Base-by-base conservation (phyloP, 2,329 filamentous ascomycete genomes). In the Calonectria henricotiae region DNA sequence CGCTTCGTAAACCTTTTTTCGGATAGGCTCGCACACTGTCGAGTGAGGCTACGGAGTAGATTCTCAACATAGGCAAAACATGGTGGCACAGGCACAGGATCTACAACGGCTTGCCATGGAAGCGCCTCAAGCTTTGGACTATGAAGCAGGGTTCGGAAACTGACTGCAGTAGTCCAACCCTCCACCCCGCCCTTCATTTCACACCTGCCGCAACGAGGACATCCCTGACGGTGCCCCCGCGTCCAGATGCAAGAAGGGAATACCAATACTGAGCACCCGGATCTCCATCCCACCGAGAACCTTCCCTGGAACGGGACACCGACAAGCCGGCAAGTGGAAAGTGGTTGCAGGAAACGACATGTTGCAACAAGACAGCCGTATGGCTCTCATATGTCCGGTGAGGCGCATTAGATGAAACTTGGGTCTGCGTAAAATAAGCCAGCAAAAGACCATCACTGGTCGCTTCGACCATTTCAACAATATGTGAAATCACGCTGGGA, bases 21-120 rank as follows among this genome's bases (percentile, higher is more conserved):
- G 25, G n/a, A 58, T 25, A 37, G n/a, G 27, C 20, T 67, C 61
- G 35, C 51, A 39, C 54, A 37, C 46, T 51, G 43, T 63, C 67
- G 51, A 58, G 65, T 64, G 6, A 69, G 69, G 67, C 69, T 47
- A 20, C 27, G 27, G 27, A 30, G 27, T 30, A 30, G 69, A 67
- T 37, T 44, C 27, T 12, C 23, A 15, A 58, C 30, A 25, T 27
- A 17, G 60, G 5, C 32, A 41, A 39, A 23, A 43, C 54, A 41
- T 70, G 68, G 39, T 69, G 68, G 68, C 71, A 71, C 66, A 71
- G 37, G 65, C 67, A 41, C 44, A 47, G 69, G 73, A 69, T 71
- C 73, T 74, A 71, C 66, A 62, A 62, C 63, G 55, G 67, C 62
- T 62, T 47, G 58, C 27, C 27, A 67, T 60, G 64, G 69, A 54